phyloP scores from a whole-genome alignment of 2,329 filamentous ascomycete species.

The Verticillium longisporum region DNA sequence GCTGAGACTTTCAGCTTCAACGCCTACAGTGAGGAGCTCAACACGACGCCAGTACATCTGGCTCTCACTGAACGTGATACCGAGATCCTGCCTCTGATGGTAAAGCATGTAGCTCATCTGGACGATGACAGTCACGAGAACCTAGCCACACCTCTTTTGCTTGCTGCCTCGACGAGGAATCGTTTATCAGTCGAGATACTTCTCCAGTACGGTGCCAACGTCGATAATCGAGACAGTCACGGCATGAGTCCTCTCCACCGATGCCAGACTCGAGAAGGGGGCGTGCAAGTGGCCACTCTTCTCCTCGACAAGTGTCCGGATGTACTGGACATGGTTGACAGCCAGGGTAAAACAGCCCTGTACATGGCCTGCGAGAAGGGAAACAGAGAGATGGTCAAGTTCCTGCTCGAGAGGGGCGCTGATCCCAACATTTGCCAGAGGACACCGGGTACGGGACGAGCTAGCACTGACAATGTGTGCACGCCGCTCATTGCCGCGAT shows the following conservation, averaged over 20 bases:
- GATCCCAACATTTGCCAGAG: constrained; percentile 16
- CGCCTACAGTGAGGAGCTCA: constrained; percentile 10
- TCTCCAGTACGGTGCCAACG: constrained; percentile 15
- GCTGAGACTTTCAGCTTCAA: constrained; percentile 16
- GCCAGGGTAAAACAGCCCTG: constrained; percentile 19
- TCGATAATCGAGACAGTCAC: constrained; percentile 17
- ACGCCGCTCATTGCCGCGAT: constrained; percentile 19
- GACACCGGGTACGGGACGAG: constrained; percentile 5
- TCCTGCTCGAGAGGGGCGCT: constrained; percentile 14
- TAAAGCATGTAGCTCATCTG: constrained; percentile 13
- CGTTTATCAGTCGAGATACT: constrained; percentile 18
- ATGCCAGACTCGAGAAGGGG: constrained; percentile 17
- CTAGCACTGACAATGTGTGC: constrained; percentile 6
- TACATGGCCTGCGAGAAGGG: constrained; percentile 21
- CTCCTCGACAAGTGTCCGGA: constrained; percentile 13
- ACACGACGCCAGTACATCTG: constrained; percentile 17
- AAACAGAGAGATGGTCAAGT: constrained; percentile 19
- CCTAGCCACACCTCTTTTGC: constrained; percentile 18
- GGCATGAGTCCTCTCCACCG: constrained; percentile 17
- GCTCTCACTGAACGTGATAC: constrained; percentile 15
- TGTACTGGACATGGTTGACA: constrained; percentile 14
- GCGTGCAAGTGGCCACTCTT: constrained; percentile 16
- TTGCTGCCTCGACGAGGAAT: constrained; percentile 22
- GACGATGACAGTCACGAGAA: constrained; percentile 14
- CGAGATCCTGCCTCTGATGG: constrained; percentile 18